phyloP scores from a whole-genome alignment of 139 green algal species.

The Chlorella sp. region DNA sequence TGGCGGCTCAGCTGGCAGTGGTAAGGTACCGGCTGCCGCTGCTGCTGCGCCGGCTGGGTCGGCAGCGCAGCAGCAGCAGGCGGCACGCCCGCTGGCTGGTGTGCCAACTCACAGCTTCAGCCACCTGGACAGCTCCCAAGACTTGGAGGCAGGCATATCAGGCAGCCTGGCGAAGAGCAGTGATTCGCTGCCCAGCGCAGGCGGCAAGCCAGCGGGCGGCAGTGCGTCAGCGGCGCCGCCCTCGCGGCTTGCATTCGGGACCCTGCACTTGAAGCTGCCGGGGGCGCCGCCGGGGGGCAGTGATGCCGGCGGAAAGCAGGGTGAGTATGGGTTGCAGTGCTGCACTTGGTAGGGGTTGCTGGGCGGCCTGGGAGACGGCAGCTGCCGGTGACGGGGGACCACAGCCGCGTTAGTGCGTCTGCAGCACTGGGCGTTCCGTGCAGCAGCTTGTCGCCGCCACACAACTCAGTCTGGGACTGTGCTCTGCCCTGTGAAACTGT shows the following conservation, averaged over 20 bases:
- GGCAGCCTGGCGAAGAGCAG: too few relatives aligned
- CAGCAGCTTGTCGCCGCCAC: too few relatives aligned
- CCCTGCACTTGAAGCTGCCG: not conserved
- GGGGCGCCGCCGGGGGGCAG: not conserved
- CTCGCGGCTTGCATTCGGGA: not conserved
- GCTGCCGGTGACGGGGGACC: too few relatives aligned
- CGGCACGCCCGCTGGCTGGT: not conserved
- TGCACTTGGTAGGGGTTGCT: too few relatives aligned
- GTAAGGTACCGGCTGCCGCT: not conserved
- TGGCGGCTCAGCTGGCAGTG: not conserved
- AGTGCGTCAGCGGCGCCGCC: not conserved
- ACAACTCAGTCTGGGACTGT: too few relatives aligned
- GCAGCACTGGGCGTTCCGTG: too few relatives aligned
- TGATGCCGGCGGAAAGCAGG: not conserved
- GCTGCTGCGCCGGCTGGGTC: not conserved
- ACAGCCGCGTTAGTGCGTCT: too few relatives aligned
- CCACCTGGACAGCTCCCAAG: not conserved
- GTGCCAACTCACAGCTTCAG: not conserved
- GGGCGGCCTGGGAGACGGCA: too few relatives aligned
- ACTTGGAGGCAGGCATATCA: constrained; percentile 2
- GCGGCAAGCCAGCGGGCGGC: not conserved
- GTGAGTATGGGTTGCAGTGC: too few relatives aligned
- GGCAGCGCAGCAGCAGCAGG: not conserved
- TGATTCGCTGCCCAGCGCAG: too few relatives aligned
- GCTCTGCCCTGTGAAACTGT: not conserved